A percentile compares a stretch with the other conserved stretches of the same genome.
Evolutionary conservation across 2,329 filamentous ascomycete genomes (phyloP).

Genomic region (Niveomyces coronatus): DNA sequence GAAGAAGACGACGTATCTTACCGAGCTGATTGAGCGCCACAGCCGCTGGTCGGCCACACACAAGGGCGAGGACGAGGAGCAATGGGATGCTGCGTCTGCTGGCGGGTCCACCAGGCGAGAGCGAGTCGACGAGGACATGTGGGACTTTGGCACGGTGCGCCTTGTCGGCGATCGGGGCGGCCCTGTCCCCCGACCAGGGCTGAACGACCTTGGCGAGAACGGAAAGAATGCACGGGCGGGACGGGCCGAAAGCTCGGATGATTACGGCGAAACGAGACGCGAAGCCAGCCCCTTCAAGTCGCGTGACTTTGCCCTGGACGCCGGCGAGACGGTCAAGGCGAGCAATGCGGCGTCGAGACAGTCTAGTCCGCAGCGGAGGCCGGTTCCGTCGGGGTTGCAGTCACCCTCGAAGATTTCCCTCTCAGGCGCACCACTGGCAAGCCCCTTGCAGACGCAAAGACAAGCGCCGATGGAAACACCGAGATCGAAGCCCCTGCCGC

Average conservation of each 20-base stretch:
- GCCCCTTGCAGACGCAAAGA: slow-evolving; percentile 20
- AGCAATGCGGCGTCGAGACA: slow-evolving; percentile 42
- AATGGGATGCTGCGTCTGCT: slow-evolving; percentile 43
- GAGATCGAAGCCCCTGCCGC: slow-evolving; percentile 36
- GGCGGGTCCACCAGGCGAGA: slow-evolving; percentile 44
- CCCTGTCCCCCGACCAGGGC: slow-evolving; percentile 43
- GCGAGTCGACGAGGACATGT: slow-evolving; percentile 69
- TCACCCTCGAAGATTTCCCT: slow-evolving; percentile 53
- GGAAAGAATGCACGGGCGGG: slow-evolving; percentile 64
- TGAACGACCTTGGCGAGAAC: slow-evolving; percentile 67
- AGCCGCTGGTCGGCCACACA: slow-evolving; percentile 78
- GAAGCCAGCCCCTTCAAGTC: slow-evolving; percentile 43
- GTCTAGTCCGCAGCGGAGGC: slow-evolving; percentile 50
- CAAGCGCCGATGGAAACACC: slow-evolving; percentile 36
- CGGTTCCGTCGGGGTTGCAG: slow-evolving; percentile 23
- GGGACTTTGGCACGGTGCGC: slow-evolving; percentile 95
- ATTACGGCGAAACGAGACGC: slow-evolving; percentile 42
- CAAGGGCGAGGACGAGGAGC: slow-evolving; percentile 59
- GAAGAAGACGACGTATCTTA: slow-evolving; percentile 93
- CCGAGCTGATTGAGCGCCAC: slow-evolving; percentile 86
- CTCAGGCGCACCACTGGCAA: no score
- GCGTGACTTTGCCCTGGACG: slow-evolving; percentile 32
- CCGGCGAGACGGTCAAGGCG: slow-evolving; percentile 47
- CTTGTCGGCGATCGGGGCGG: slow-evolving; percentile 60
- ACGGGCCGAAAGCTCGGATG: slow-evolving; percentile 36